Percentiles rank a stretch among this genome's conserved stretches.
Evolutionary conservation across 78 protist genomes (phyloP).

Genomic region (Reticulomyxa filosa): DNA sequence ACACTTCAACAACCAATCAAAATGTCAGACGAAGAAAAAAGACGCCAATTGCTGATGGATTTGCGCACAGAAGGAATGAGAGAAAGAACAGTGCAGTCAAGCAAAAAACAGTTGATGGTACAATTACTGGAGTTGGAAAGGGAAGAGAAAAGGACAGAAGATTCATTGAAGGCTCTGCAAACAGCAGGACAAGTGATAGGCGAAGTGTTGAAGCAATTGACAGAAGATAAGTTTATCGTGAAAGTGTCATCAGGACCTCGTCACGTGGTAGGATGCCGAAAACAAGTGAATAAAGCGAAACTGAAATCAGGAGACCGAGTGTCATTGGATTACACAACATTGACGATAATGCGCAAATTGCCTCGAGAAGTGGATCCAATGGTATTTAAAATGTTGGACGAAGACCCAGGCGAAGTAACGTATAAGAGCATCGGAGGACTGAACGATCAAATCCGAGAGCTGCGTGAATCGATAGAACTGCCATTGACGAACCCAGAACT

Average conservation of each 20-base stretch:
- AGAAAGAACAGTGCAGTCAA: too few relatives aligned
- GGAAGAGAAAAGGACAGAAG: slow-evolving; percentile 73
- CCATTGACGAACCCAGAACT: slow-evolving; percentile 96
- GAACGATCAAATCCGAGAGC: slow-evolving; percentile 75
- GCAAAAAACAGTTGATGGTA: too few relatives aligned
- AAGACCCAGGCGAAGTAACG: slow-evolving; percentile 43
- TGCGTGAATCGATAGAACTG: slow-evolving; percentile 85
- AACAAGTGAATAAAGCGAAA: slow-evolving; percentile 32
- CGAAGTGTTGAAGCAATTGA: slow-evolving; percentile 84
- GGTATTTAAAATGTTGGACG: slow-evolving; percentile 86
- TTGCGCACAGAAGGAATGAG: too few relatives aligned
- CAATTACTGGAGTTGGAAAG: slow-evolving; percentile 28
- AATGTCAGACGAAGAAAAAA: too few relatives aligned
- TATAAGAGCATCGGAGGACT: slow-evolving; percentile 84
- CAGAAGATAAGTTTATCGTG: slow-evolving; percentile 85
- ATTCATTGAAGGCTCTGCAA: slow-evolving; percentile 86
- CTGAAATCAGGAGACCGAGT: slow-evolving; percentile 82
- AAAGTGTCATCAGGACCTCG: slow-evolving; percentile 94
- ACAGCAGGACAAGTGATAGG: slow-evolving; percentile 94
- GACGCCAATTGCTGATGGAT: too few relatives aligned
- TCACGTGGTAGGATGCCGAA: slow-evolving; percentile 86
- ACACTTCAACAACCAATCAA: too few relatives aligned
- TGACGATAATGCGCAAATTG: slow-evolving; percentile 89
- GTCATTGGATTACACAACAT: slow-evolving; percentile 95
- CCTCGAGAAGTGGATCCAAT: slow-evolving; percentile 91